Evolutionary conservation across 345 rosid genomes (phyloP), one percentile per base, ranked within the genome.

Genomic region (Barbarea vulgaris): DNA sequence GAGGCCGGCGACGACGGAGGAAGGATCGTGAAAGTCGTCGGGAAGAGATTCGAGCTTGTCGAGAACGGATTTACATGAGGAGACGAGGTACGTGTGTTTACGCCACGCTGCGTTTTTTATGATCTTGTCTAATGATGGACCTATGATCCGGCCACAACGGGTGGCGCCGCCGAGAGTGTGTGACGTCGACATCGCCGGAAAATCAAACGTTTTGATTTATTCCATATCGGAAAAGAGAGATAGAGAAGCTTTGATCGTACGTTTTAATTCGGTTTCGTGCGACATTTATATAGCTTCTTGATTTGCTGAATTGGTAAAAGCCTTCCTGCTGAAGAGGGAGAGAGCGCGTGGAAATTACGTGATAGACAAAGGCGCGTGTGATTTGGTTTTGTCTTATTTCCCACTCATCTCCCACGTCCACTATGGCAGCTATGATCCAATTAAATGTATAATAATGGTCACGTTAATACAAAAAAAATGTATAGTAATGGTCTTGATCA

Each of bases 21-120:
- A 71, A 14, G 85, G 81, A 79, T 82, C 83, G 59, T 64, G 55
- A n/a, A 84, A 39, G 54, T 68, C 59, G 69, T 84, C 85, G 77
- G 85, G 69, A 69, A 90, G 77, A 52, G 92, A 77, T 34, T 89
- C 91, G 61, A 95, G 96, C 64, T 69, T 83, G 82, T 95, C 96
- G 70, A 95, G 97, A 55, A 83, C 88, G 22, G 98, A 84, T 83
- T 92, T 95, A 79, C 96, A 92, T 10, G 98, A 74, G 64, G 97
- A 80, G 61, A 95, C 99, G 61, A 95, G 83, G 72, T 86, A 85
- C 25, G 98, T 85, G 74, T 95, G 99, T 73, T 95, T 95, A 33
- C 99, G 80, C 98, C 99, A 95, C 14, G 97, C 97, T 0, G 97
- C 98, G 81, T 95, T 95, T 57, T 95, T 95, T 2, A 95, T 84